These are phyloP conservation scores for Lachnum nothofagi DNA, from an alignment of 2,329 filamentous ascomycete species.

Conservation along the genomic window DNA sequence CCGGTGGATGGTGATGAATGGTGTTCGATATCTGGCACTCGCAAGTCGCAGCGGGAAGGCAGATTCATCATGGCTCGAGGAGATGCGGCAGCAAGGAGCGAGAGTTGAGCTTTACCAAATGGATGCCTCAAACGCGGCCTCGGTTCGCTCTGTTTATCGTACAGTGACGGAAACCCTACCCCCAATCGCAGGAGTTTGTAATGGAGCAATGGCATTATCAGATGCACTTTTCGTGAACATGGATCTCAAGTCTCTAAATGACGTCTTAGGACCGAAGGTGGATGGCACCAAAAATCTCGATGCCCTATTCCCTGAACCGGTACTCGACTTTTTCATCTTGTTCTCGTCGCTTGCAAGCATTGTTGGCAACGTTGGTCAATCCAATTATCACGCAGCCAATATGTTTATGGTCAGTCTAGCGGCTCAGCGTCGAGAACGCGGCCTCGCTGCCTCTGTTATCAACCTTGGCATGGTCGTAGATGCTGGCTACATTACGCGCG, in stretches of 20 bases:
- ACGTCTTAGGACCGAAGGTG: conserved; percentile 34
- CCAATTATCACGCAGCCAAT: conserved; percentile 44
- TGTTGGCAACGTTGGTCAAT: conserved; percentile 36
- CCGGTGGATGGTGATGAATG: conserved; percentile 37
- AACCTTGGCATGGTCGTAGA: conserved; percentile 19
- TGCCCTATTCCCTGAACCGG: conserved; percentile 27
- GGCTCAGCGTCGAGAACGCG: conserved; percentile 34
- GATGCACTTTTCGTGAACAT: conserved; percentile 34
- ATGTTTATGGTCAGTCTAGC: conserved; percentile 39
- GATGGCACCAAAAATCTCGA: conserved; percentile 32
- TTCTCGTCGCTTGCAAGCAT: conserved; percentile 32
- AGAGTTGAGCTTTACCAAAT: not conserved
- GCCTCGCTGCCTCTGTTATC: conserved; percentile 37
- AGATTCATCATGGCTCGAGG: conserved; percentile 27
- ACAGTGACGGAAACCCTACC: conserved; percentile 5
- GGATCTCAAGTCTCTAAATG: conserved; percentile 24
- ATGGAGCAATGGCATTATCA: conserved; percentile 42
- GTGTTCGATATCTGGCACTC: conserved; percentile 35
- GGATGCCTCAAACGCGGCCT: conserved; percentile 3
- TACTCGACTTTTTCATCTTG: conserved; percentile 38
- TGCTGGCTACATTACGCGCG: no score
- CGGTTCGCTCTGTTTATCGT: not conserved
- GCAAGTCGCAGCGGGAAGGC: conserved; percentile 37
- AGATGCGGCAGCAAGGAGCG: conserved; percentile 8
- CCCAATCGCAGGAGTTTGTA: conserved; percentile 38